Base-by-base conservation (phyloP, 1,284 basidiomycete species). In the Melanopsichium pennsylvanicum region DNA sequence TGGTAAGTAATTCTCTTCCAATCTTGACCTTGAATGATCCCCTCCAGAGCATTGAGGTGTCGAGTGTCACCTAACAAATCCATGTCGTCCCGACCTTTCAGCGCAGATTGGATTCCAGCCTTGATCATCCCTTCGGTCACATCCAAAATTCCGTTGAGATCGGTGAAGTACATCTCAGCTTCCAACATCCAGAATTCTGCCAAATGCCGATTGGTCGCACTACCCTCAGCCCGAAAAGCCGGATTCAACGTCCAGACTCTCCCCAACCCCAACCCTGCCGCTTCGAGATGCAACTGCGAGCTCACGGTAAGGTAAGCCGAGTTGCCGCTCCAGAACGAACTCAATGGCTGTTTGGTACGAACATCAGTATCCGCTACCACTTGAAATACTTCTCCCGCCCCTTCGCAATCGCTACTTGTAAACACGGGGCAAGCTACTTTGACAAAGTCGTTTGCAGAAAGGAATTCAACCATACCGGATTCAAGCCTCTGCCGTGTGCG, bases 181-280 rank as follows among this genome's bases (percentile, higher is more conserved):
- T 99, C 95, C 52, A 96, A 86, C 95, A 98, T 98, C 91, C 92
- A 96, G 82, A 98, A 99, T 80, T 99, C 96, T 41, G 92, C 88
- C 7, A 99, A 86, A 81, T 99, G 95, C n/a, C 95, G 86, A 42
- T 87, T 88, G 2, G 95, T 97, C 71, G 89, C 86, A 4, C 88
- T 90, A 7, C 88, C 87, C 76, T 99, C 95, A 16, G 95, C 95
- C 18, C 95, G 89, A 82, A 98, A 99, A 56, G 89, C 89, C 0
- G 95, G 94, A 0, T 90, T 89, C 19, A 97, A 86, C 0, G 93
- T 93, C 84, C 93, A 99, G 0, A 92, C 90, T 23, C 93, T 87
- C 0, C 88, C 86, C 13, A 96, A 82, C 0, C 91, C 87, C 19
- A 78, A 56, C 8, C 87, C 85, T 41, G 94, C 84, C 2, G 92